Conservation (phyloP, 768 basidiomycete genomes). For the Boletus rubescentipes region DNA sequence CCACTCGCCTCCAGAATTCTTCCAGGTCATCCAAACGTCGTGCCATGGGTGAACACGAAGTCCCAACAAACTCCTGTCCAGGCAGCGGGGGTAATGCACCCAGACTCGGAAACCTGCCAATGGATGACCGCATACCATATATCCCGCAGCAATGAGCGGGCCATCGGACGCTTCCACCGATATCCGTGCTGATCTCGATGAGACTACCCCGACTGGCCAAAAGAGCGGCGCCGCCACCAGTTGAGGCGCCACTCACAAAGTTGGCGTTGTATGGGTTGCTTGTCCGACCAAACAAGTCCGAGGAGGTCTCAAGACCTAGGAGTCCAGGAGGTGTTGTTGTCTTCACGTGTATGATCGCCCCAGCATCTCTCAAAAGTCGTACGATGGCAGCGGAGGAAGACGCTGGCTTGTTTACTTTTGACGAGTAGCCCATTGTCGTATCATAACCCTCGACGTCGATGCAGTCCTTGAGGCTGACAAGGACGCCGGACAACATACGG, state of each 20-base stretch:
- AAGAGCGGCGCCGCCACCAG: conserved; percentile 51
- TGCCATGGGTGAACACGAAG: conserved; percentile 42
- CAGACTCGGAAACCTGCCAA: conserved; percentile 37
- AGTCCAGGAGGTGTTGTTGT: conserved; percentile 45
- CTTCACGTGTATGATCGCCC: conserved; percentile 42
- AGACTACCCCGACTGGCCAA: conserved; percentile 44
- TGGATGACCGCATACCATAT: conserved; percentile 41
- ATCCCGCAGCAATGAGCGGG: conserved; percentile 50
- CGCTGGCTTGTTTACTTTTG: conserved; percentile 35
- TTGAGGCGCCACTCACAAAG: conserved; percentile 46
- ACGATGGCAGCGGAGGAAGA: conserved; percentile 38
- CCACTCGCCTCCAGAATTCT: conserved; percentile 43
- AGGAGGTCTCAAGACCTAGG: conserved; percentile 39
- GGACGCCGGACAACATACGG: conserved; percentile 43
- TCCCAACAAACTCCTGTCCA: conserved; percentile 40
- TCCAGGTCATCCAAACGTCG: conserved; percentile 41
- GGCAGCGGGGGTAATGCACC: conserved; percentile 34
- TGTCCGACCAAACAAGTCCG: conserved; percentile 47
- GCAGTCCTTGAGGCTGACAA: conserved; percentile 50
- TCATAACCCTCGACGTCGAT: conserved; percentile 47
- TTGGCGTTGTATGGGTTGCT: conserved; percentile 47
- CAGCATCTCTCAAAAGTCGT: conserved; percentile 41
- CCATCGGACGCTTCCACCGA: conserved; percentile 50
- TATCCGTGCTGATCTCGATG: conserved; percentile 48
- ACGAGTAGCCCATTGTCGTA: conserved; percentile 45